Evolutionary conservation across 352 stramenopile species (phyloP).

Genomic region (Pythium volutum): DNA sequence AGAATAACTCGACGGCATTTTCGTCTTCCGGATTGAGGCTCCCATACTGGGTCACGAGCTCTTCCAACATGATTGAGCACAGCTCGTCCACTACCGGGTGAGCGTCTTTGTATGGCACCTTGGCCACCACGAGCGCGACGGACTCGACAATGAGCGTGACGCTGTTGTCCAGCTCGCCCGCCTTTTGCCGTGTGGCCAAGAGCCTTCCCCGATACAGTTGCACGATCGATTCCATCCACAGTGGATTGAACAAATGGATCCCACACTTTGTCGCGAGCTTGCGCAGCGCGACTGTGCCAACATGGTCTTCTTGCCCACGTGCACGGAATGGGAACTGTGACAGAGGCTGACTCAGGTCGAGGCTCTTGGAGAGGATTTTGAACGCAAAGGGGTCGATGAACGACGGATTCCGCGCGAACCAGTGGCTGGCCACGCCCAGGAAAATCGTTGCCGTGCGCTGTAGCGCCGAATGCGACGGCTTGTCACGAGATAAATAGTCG

Average conservation of each 20-base stretch:
- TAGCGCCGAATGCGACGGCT: conserved; percentile 57
- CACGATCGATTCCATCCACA: conserved; percentile 72
- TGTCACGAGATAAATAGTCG: conserved; percentile 63
- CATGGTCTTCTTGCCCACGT: conserved; percentile 53
- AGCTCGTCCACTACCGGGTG: conserved; percentile 61
- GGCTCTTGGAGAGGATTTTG: conserved; percentile 66
- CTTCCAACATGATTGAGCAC: conserved; percentile 58
- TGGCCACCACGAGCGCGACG: conserved; percentile 57
- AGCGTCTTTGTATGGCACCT: conserved; percentile 66
- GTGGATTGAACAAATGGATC: conserved; percentile 53
- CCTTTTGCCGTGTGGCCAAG: conserved; percentile 19
- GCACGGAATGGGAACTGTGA: conserved; percentile 42
- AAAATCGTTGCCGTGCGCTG: conserved; percentile 67
- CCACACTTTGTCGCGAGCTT: conserved; percentile 71
- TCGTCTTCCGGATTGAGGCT: conserved; percentile 48
- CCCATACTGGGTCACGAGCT: conserved; percentile 45
- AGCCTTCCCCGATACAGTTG: conserved; percentile 53
- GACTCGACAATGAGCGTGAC: conserved; percentile 66
- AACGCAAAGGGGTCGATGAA: conserved; percentile 59
- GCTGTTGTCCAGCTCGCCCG: conserved; percentile 40
- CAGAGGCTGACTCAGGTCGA: conserved; percentile 43
- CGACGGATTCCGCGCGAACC: conserved; percentile 66
- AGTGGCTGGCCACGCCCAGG: conserved; percentile 63
- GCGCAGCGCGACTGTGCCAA: conserved; percentile 62
- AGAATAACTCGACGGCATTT: conserved; percentile 47